Evolutionary conservation across 1,284 basidiomycete species (phyloP), one percentile per base, ranked within the genome.

Genomic region (Trichosporon sp.): DNA sequence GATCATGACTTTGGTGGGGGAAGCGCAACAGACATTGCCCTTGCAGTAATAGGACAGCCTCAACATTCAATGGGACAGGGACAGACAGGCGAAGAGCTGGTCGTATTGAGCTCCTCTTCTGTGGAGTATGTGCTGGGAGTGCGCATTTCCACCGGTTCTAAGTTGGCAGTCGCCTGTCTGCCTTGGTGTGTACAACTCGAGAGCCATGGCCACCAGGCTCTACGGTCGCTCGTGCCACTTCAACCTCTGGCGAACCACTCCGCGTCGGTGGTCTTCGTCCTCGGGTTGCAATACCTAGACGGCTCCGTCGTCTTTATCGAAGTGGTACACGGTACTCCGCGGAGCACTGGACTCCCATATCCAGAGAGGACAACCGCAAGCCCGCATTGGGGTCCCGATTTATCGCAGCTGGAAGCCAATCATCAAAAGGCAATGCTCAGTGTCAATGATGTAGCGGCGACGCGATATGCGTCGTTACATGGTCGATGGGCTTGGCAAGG

Each of bases 401-500:
- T 54, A 7, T 21, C 8, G 7, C 19, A 26, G 21, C 16, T 54
- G 19, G 51, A 54, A 12, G 51, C 10, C 1, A 19, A 54, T 3
- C 26, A 54, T 26, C 26, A 26, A 26, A 26, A 26, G 26, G 26
- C 26, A 26, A 26, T 26, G 26, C 26, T 26, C 26, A 26, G 26
- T 16, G 51, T 54, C 3, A 26, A 6, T 10, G 51, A 54, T 3
- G 51, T 54, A 2, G 51, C 51, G 5, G 51, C 51, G 16, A 77
- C 74, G 8, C 71, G 61, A 14, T 69, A 69, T 14, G 67, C 65
- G 31, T 71, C 76, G 7, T n/a, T 77, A 12, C 68, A 78, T 16
- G 56, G 75, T 1, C 68, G 78, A 26, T 79, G 79, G 78, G 78
- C 75, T 12, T 81, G 80, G 80, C 54, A 74, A 1, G 72, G 80